Conservation (phyloP, 306 rosid species). For the Acacia confusa region DNA sequence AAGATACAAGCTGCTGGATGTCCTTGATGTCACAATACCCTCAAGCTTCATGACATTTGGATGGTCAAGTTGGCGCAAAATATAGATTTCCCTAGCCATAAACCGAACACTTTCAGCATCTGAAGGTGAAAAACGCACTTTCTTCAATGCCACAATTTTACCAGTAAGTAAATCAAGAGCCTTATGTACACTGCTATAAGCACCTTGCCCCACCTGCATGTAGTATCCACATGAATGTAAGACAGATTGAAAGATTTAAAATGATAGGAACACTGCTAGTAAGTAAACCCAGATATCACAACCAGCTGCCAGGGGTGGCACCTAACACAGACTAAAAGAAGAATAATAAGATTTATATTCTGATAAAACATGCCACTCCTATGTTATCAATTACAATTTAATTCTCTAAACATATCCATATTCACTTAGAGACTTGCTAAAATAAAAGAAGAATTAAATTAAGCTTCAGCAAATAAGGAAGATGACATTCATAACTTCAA, state of each 20-base stretch:
- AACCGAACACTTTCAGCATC: slow-evolving; percentile 91
- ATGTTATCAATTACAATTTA: too few relatives aligned
- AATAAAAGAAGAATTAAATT: not conserved
- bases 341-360: not conserved
- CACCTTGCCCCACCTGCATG: slow-evolving; percentile 91
- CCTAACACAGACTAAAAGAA: not conserved
- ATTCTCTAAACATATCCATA: not conserved
- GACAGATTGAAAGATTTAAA: not conserved
- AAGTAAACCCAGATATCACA: not conserved
- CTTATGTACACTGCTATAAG: slow-evolving; percentile 86
- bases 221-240: slow-evolving; percentile 14
- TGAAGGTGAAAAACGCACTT: slow-evolving; percentile 79
- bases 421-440: not conserved
- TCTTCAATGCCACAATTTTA: slow-evolving; percentile 83
- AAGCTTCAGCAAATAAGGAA: not conserved
- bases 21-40: slow-evolving; percentile 79
- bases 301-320: not conserved
- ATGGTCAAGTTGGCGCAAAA: slow-evolving; percentile 90
- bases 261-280: not conserved
- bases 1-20: slow-evolving; percentile 81
- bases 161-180: slow-evolving; percentile 87
- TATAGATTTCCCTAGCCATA: slow-evolving; percentile 92
- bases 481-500: not conserved
- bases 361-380: not conserved
- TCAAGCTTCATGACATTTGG: slow-evolving; percentile 94